A percentile compares a stretch with the other conserved stretches of the same genome.
These are phyloP conservation scores for Dryadomyces quercus-mongolicae DNA, from an alignment of 2,329 filamentous ascomycete species.

Conservation along the genomic window DNA sequence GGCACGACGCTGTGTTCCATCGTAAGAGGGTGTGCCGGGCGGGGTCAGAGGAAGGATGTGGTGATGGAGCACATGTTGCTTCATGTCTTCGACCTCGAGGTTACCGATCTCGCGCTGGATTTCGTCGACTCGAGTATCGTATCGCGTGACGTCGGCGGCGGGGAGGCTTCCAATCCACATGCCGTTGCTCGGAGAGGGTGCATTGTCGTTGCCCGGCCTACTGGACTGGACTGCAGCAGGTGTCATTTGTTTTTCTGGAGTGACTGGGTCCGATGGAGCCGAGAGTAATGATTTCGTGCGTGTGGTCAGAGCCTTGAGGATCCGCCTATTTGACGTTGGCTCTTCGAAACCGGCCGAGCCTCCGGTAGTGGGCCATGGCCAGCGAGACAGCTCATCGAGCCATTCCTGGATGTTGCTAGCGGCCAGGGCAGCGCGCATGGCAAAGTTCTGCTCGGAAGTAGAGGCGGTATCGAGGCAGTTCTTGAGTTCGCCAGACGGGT, in stretches of 20 bases:
- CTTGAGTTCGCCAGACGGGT: constrained; percentile 38
- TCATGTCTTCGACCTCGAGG: constrained; percentile 75
- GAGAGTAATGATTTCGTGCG: constrained; percentile 1
- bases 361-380: constrained; percentile 40
- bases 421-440: constrained; percentile 55
- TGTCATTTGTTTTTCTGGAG: constrained; percentile 7
- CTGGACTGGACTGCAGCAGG: neutral
- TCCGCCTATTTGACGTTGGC: constrained; percentile 16
- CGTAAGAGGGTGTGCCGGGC: constrained; percentile 26
- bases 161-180: constrained; percentile 61
- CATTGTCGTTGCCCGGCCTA: neutral
- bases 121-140: constrained; percentile 62
- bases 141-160: constrained; percentile 48
- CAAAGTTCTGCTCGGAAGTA: constrained; percentile 56
- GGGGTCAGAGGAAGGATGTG: constrained; percentile 55
- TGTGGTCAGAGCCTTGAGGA: neutral
- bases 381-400: constrained; percentile 56
- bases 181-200: constrained; percentile 13
- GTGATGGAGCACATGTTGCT: constrained; percentile 72
- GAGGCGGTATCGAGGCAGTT: constrained; percentile 51
- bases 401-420: constrained; percentile 62
- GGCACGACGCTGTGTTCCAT: constrained; percentile 18
- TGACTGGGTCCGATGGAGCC: constrained; percentile 2
- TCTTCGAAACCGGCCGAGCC: constrained; percentile 43
- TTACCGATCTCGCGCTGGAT: constrained; percentile 59